Percentiles rank a stretch among this genome's conserved stretches.
phyloP scores from a whole-genome alignment of 148 eudicot species.

The Fallopia convolvulus region DNA sequence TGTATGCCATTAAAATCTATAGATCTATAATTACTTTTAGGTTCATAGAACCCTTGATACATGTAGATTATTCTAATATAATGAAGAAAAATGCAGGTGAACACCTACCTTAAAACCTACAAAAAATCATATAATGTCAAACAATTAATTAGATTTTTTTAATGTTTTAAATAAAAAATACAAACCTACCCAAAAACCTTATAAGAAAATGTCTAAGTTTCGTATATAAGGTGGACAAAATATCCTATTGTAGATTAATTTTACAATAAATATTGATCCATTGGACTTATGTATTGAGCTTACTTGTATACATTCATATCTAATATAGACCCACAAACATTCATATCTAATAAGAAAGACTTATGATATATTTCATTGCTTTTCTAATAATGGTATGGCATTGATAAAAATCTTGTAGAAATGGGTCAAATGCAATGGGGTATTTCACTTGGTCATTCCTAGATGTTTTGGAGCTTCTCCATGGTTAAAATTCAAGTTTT shows the following conservation, averaged over 20 bases:
- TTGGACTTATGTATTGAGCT: too few relatives aligned
- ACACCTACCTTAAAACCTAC: constrained; percentile 24
- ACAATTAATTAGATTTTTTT: too few relatives aligned
- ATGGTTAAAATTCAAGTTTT: constrained; percentile 27
- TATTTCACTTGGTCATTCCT: constrained; percentile 64
- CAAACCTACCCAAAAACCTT: constrained; percentile 13
- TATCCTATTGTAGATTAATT: too few relatives aligned
- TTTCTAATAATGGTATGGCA: not conserved
- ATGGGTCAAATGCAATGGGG: constrained; percentile 56
- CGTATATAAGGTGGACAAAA: too few relatives aligned
- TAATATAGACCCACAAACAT: too few relatives aligned
- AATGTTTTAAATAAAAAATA: constrained; percentile 25
- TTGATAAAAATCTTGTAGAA: constrained; percentile 24
- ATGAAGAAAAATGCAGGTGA: constrained; percentile 34
- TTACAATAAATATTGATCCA: too few relatives aligned
- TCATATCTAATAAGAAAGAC: too few relatives aligned
- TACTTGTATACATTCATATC: too few relatives aligned
- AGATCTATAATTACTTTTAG: constrained; percentile 12
- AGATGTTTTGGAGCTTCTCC: constrained; percentile 42
- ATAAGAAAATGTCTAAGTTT: too few relatives aligned
- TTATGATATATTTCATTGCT: too few relatives aligned
- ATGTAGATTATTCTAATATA: constrained; percentile 51
- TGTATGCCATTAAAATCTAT: too few relatives aligned
- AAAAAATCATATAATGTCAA: too few relatives aligned
- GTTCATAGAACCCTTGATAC: constrained; percentile 44